Percentiles rank a stretch among this genome's conserved stretches.
Evolutionary conservation across 176 grass and related monocot genomes (phyloP).

Genomic region (Ensete ventricosum): DNA sequence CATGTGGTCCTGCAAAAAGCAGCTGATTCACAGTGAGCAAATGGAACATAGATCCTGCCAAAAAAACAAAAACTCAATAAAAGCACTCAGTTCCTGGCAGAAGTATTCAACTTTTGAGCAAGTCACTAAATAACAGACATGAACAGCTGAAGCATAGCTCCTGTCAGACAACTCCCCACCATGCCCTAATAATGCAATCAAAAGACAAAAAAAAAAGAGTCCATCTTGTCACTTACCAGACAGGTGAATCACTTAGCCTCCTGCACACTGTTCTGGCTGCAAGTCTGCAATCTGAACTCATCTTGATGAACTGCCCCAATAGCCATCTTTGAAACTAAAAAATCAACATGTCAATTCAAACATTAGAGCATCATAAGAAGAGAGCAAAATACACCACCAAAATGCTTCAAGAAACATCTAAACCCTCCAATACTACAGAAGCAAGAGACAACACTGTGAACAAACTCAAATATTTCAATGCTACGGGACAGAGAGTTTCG

Average conservation of each 20-base stretch:
- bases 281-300: neutral
- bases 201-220: neutral
- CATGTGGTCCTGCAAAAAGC: no score
- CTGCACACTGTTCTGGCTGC: neutral
- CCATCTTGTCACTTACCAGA: neutral
- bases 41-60: no score
- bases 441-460: neutral
- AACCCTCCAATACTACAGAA: neutral
- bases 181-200: neutral
- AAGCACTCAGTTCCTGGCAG: neutral
- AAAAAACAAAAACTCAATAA: neutral
- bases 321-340: neutral
- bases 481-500: neutral
- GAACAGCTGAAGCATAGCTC: neutral
- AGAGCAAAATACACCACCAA: neutral
- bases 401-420: neutral
- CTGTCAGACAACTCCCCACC: neutral
- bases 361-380: neutral
- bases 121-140: neutral
- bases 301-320: neutral
- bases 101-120: neutral
- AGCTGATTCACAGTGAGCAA: no score
- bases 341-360: neutral
- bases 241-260: neutral
- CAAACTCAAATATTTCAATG: neutral